Percentiles rank a stretch among this genome's conserved stretches.
phyloP scores from a whole-genome alignment of 1,139 yeast species.

The Wickerhamomyces sp. region DNA sequence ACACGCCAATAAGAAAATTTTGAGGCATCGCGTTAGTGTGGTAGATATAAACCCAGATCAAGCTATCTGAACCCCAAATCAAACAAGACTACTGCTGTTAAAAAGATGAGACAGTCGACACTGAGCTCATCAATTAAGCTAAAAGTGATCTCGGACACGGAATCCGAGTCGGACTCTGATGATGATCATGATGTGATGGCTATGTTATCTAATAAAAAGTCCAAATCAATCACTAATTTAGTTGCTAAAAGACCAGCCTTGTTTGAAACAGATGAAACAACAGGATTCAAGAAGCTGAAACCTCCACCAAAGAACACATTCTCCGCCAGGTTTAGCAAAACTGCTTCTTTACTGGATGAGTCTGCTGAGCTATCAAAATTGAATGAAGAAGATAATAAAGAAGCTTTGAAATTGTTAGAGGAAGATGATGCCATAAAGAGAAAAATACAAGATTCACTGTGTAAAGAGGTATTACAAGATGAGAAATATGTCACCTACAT shows the following conservation, averaged over 20 bases:
- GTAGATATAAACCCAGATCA: not conserved
- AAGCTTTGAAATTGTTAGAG: constrained; percentile 6
- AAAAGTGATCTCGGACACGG: not conserved
- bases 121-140: not conserved
- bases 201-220: constrained; percentile 1
- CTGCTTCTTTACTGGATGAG: constrained; percentile 5
- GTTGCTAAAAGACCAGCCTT: constrained; percentile 5
- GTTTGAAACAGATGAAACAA: constrained; percentile 6
- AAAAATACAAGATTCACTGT: constrained; percentile 4
- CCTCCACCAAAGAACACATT: constrained; percentile 4
- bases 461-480: constrained; percentile 11
- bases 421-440: constrained; percentile 6
- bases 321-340: constrained; percentile 1
- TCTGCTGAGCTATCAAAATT: constrained; percentile 7
- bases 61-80: not conserved
- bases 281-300: constrained; percentile 7
- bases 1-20: too few relatives aligned
- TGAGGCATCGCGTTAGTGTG: too few relatives aligned
- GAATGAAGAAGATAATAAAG: constrained; percentile 12
- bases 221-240: not conserved
- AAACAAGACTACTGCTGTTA: too few relatives aligned
- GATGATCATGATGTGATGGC: constrained; percentile 5
- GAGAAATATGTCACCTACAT: constrained; percentile 11
- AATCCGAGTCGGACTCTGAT: constrained; percentile 1
- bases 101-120: not conserved